Conservation (phyloP, 192 early-diverging fungal genomes). For the Coemansia sp. region DNA sequence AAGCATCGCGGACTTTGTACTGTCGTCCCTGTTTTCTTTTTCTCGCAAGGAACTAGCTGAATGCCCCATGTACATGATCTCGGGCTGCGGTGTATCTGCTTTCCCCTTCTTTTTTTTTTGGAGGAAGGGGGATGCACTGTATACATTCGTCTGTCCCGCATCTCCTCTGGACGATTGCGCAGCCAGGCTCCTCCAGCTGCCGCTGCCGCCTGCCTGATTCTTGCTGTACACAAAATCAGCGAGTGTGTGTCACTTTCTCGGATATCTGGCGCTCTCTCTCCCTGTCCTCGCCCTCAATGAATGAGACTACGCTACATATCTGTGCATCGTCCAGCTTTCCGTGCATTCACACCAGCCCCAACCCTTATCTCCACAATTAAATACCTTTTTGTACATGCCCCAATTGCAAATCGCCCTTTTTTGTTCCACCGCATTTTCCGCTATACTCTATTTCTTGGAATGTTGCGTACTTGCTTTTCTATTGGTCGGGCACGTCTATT, state of each 20-base stretch:
- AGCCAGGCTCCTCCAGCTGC: neutral
- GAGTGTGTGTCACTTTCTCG: neutral
- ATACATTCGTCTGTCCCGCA: neutral
- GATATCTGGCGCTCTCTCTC: neutral
- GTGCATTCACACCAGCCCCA: neutral
- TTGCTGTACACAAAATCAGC: neutral
- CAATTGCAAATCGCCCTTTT: constrained; percentile 2
- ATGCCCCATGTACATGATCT: constrained; percentile 10
- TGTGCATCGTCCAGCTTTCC: neutral
- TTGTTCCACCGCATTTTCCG: neutral
- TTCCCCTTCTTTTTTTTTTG: neutral
- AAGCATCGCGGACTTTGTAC: neutral
- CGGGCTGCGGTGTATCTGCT: constrained; percentile 6
- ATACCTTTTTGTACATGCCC: neutral
- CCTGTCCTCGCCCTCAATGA: neutral
- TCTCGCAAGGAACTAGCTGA: neutral
- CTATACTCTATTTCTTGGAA: neutral
- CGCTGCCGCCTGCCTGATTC: neutral
- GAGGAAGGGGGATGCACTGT: neutral
- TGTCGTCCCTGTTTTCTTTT: neutral
- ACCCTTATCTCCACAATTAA: constrained; percentile 6
- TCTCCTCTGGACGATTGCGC: constrained; percentile 12
- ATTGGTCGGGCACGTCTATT: neutral
- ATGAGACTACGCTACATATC: neutral
- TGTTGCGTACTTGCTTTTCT: neutral